Conservation (phyloP, 2,329 filamentous ascomycete species). For the Pyrenochaeta sp. region DNA sequence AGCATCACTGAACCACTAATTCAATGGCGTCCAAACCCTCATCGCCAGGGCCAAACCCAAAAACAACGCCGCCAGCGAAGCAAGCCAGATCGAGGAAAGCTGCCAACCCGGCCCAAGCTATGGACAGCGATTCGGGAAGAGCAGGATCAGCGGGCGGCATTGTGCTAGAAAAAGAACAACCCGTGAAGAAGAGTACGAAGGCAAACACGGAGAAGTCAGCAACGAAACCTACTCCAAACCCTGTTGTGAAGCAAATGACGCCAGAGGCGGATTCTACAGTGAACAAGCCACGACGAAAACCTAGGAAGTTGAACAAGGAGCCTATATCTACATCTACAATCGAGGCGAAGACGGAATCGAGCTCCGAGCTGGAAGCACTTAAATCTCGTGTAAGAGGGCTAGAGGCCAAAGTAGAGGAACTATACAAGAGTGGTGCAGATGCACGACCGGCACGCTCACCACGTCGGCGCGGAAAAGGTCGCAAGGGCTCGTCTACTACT, state of each 20-base stretch:
- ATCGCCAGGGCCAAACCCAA: conserved; percentile 34
- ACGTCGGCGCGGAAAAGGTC: conserved; percentile 42
- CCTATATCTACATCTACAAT: conserved; percentile 19
- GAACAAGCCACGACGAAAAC: conserved; percentile 34
- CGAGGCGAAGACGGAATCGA: conserved; percentile 1
- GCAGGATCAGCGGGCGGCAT: conserved; percentile 43
- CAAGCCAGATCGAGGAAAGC: conserved; percentile 36
- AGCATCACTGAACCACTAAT: background rate
- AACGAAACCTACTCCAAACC: conserved; percentile 15
- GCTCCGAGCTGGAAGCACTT: conserved; percentile 43
- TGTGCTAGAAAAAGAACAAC: conserved; percentile 29
- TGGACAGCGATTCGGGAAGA: conserved; percentile 20
- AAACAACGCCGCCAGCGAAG: conserved; percentile 25
- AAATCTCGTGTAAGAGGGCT: conserved; percentile 46
- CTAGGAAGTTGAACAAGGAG: conserved; percentile 47
- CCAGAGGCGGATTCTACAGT: conserved; percentile 11
- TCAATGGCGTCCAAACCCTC: conserved; percentile 38
- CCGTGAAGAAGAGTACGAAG: conserved; percentile 12
- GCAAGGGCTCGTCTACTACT: conserved; percentile 34
- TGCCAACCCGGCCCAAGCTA: conserved; percentile 6
- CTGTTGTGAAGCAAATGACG: conserved; percentile 1
- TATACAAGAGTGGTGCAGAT: conserved; percentile 32
- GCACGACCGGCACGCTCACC: conserved; percentile 35
- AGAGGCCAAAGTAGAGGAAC: conserved; percentile 48
- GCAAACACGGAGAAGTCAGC: conserved; percentile 4